A percentile compares a stretch with the other conserved stretches of the same genome.
Conservation (phyloP, 345 rosid genomes). For the Eucalyptus sideroxylon region DNA sequence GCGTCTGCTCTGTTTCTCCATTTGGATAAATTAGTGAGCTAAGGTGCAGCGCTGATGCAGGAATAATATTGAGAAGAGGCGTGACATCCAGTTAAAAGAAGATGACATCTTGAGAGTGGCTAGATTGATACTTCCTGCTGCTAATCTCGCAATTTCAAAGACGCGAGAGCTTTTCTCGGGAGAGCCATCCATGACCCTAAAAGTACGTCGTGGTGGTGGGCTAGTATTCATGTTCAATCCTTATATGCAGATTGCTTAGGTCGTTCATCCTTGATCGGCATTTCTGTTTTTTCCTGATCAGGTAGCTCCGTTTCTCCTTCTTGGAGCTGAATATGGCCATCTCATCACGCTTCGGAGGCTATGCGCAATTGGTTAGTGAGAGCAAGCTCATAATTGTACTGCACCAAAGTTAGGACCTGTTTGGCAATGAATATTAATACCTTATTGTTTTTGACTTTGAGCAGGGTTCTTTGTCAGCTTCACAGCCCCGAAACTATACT, state of each 20-base stretch:
- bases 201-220: slow-evolving; percentile 24
- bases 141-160: slow-evolving; percentile 64
- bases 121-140: slow-evolving; percentile 58
- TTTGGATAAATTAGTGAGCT: neutral
- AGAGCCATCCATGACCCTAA: slow-evolving; percentile 89
- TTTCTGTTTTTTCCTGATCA: slow-evolving; percentile 8
- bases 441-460: neutral
- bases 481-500: slow-evolving; percentile 59
- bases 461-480: slow-evolving; percentile 83
- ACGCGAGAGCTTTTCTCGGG: slow-evolving; percentile 77
- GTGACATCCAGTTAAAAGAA: slow-evolving; percentile 47
- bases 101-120: slow-evolving; percentile 55
- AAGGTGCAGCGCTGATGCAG: slow-evolving; percentile 11
- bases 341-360: slow-evolving; percentile 70
- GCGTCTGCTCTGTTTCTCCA: neutral
- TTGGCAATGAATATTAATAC: neutral
- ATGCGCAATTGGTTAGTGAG: slow-evolving; percentile 52
- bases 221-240: neutral
- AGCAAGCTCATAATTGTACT: neutral
- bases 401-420: neutral
- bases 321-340: slow-evolving; percentile 89
- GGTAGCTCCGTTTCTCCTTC: slow-evolving; percentile 76
- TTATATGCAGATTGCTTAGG: neutral
- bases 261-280: neutral
- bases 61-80: slow-evolving; percentile 20